Percentiles rank a stretch among this genome's conserved stretches.
Conservation (phyloP, 192 early-diverging fungal genomes). For the Entophlyctis helioformis region DNA sequence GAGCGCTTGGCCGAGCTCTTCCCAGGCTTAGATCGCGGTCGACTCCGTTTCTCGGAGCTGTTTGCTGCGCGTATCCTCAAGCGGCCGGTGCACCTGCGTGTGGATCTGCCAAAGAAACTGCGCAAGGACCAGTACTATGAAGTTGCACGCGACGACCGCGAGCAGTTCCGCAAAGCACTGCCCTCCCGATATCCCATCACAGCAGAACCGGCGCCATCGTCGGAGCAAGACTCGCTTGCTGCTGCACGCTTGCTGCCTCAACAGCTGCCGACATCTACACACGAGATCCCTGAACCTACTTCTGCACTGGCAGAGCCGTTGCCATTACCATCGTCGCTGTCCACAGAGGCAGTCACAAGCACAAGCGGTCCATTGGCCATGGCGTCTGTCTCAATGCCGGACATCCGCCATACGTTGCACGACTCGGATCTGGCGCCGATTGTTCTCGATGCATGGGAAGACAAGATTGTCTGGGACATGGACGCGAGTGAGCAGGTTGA, state of each 20-base stretch:
- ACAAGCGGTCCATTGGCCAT: background rate
- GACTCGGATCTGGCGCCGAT: slow-evolving; percentile 24
- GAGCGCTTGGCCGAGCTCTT: background rate
- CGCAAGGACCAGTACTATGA: slow-evolving; percentile 2
- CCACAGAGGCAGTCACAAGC: too few relatives aligned
- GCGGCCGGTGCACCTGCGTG: background rate
- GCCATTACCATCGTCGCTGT: too few relatives aligned
- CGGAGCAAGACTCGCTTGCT: too few relatives aligned
- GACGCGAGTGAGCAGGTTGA: slow-evolving; percentile 29
- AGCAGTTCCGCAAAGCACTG: slow-evolving; percentile 4
- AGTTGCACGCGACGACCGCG: slow-evolving; percentile 6
- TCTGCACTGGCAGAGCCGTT: too few relatives aligned
- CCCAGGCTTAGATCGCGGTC: slow-evolving; percentile 1
- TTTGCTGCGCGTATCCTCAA: background rate
- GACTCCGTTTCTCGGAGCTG: slow-evolving; percentile 2
- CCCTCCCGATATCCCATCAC: background rate
- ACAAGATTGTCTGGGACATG: slow-evolving; percentile 72
- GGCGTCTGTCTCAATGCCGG: background rate
- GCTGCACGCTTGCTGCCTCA: too few relatives aligned
- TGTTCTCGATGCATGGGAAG: slow-evolving; percentile 75
- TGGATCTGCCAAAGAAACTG: background rate
- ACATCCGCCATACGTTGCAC: background rate
- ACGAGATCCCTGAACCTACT: too few relatives aligned
- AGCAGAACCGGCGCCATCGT: too few relatives aligned
- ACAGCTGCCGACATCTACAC: too few relatives aligned